phyloP scores from a whole-genome alignment of 805 yeast species.

The Metschnikowia lachancei region DNA sequence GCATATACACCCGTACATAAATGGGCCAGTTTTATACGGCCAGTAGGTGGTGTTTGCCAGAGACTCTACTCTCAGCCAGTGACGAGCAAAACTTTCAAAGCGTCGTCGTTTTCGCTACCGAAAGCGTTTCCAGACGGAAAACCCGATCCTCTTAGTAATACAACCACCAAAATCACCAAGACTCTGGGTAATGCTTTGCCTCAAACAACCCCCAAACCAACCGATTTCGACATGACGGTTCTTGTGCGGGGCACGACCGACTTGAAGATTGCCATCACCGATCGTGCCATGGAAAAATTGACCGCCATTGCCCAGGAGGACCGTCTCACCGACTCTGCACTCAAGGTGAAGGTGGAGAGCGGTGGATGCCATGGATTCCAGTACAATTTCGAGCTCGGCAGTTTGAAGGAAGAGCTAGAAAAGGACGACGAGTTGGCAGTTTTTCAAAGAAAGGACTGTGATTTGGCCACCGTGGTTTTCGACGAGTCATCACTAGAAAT shows the following conservation, averaged over 20 bases:
- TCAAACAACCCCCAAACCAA: background rate
- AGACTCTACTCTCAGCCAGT: slow-evolving; percentile 3
- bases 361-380: slow-evolving; percentile 99
- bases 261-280: slow-evolving; percentile 46
- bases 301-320: slow-evolving; percentile 52
- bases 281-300: slow-evolving; percentile 51
- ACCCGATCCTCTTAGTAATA: background rate
- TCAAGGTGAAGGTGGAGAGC: slow-evolving; percentile 78
- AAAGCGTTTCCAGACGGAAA: slow-evolving; percentile 7
- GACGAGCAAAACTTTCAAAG: slow-evolving; percentile 22
- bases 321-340: slow-evolving; percentile 50
- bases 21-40: background rate
- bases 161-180: background rate
- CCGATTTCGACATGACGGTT: slow-evolving; percentile 29
- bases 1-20: no score
- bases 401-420: slow-evolving; percentile 33
- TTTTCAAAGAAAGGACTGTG: slow-evolving; percentile 57
- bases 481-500: slow-evolving; percentile 81
- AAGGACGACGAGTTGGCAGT: slow-evolving; percentile 43
- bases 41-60: background rate
- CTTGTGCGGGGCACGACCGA: slow-evolving; percentile 36
- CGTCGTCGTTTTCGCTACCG: slow-evolving; percentile 32
- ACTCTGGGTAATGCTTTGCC: background rate
- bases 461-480: slow-evolving; percentile 60
- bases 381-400: slow-evolving; percentile 67